Conservation (phyloP, 108 stramenopile species). For the Conticribra guillardii region DNA sequence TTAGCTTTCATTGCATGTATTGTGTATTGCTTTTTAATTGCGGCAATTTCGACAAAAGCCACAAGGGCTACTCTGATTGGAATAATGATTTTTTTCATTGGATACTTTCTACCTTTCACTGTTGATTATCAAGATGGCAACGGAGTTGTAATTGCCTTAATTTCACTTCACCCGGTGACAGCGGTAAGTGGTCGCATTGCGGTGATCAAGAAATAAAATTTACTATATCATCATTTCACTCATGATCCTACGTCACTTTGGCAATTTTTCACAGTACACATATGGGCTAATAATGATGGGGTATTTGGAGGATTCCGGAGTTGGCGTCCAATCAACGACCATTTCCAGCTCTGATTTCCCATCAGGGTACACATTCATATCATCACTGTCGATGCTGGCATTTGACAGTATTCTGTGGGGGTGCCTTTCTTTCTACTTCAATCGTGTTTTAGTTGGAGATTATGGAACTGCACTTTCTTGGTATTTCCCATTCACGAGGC, state of each 20-base stretch:
- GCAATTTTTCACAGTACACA: no score
- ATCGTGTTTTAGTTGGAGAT: constrained; percentile 79
- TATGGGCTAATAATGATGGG: constrained; percentile 82
- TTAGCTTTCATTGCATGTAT: constrained; percentile 45
- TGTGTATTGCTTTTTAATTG: constrained; percentile 63
- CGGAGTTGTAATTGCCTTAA: constrained; percentile 33
- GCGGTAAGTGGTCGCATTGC: no score
- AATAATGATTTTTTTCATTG: constrained; percentile 77
- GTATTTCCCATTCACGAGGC: constrained; percentile 78
- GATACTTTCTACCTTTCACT: constrained; percentile 70
- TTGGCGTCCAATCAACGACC: constrained; percentile 60
- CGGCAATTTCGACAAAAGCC: constrained; percentile 67
- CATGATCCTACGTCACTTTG: no score
- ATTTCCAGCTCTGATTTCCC: constrained; percentile 56
- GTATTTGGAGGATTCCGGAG: constrained; percentile 71
- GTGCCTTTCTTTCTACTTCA: constrained; percentile 86
- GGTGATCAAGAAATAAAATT: no score
- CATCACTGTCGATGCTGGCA: constrained; percentile 64
- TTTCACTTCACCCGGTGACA: constrained; percentile 80
- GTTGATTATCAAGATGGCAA: constrained; percentile 55
- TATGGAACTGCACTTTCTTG: constrained; percentile 82
- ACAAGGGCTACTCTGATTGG: constrained; percentile 79
- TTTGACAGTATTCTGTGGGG: constrained; percentile 85
- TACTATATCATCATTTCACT: no score
- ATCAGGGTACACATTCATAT: constrained; percentile 67